Evolutionary conservation across 2,329 filamentous ascomycete genomes (phyloP).

Genomic region (Chaetomium sp.): DNA sequence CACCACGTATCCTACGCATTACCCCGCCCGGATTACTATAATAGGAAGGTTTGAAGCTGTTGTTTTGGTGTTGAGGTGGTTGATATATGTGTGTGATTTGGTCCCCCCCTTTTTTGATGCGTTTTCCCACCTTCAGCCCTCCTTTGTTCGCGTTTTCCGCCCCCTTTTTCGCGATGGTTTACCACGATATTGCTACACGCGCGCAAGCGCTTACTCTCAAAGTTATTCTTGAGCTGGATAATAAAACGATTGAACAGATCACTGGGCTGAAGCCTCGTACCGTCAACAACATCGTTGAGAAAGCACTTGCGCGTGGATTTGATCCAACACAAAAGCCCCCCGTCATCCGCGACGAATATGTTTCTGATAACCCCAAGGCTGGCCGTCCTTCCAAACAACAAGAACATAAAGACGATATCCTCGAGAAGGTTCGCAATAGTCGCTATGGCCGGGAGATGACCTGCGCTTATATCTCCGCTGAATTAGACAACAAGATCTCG

Average conservation of each 20-base stretch:
- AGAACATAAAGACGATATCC: background rate
- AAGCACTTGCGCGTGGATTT: background rate
- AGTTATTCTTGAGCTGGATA: background rate
- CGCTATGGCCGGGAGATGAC: conserved; percentile 1
- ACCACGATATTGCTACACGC: conserved; percentile 5
- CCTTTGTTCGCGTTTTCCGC: too few species aligned
- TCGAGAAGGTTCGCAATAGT: background rate
- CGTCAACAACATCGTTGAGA: background rate
- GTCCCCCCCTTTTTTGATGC: too few species aligned
- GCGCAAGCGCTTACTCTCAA: background rate
- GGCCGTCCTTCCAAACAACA: conserved; percentile 1
- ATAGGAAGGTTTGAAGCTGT: too few species aligned
- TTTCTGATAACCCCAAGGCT: background rate
- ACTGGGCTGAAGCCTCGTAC: conserved; percentile 1
- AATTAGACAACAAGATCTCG: background rate
- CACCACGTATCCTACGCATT: too few species aligned
- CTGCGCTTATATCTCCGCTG: background rate
- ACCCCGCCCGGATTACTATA: too few species aligned
- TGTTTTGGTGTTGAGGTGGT: too few species aligned
- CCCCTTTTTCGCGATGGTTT: background rate
- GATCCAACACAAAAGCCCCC: background rate
- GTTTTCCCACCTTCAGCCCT: too few species aligned
- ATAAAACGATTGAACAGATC: background rate
- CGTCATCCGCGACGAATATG: background rate
- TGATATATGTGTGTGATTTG: too few species aligned